phyloP scores from a whole-genome alignment of 2,329 filamentous ascomycete species.

The Septoria linicola region DNA sequence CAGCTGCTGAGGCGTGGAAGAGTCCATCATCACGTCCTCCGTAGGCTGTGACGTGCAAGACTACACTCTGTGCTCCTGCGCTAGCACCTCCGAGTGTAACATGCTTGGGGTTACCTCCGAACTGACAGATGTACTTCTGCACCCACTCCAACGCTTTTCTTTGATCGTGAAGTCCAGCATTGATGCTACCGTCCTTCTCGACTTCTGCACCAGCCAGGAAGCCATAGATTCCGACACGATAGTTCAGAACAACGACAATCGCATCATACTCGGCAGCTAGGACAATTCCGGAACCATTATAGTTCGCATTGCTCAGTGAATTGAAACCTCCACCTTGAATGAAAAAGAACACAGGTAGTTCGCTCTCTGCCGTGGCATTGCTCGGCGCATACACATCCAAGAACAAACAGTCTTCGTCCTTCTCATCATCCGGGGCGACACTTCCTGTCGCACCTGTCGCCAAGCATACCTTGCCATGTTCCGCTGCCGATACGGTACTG shows the following conservation, averaged over 20 bases:
- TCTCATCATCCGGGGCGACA: constrained; percentile 31
- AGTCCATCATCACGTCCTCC: constrained; percentile 49
- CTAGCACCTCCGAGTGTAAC: constrained; percentile 68
- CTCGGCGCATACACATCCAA: constrained; percentile 64
- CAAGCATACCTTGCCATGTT: constrained; percentile 44
- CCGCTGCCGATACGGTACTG: constrained; percentile 54
- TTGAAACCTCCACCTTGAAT: constrained; percentile 50
- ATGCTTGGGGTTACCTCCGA: constrained; percentile 67
- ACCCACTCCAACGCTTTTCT: constrained; percentile 69
- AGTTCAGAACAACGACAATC: constrained; percentile 71
- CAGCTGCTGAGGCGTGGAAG: constrained; percentile 55
- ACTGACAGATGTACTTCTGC: constrained; percentile 62
- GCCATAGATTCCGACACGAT: constrained; percentile 71
- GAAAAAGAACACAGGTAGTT: constrained; percentile 69
- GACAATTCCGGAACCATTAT: constrained; percentile 62
- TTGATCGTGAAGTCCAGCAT: constrained; percentile 71
- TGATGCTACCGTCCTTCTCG: constrained; percentile 53
- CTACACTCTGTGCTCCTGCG: constrained; percentile 66
- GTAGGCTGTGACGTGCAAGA: constrained; percentile 60
- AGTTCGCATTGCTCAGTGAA: constrained; percentile 50
- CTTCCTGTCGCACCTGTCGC: constrained; percentile 20
- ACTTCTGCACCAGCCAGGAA: constrained; percentile 63
- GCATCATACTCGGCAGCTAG: constrained; percentile 59
- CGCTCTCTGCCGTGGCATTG: constrained; percentile 49
- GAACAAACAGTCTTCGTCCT: constrained; percentile 69